Evolutionary conservation across 2,329 filamentous ascomycete species (phyloP).

Genomic region (Fusarium siculi): DNA sequence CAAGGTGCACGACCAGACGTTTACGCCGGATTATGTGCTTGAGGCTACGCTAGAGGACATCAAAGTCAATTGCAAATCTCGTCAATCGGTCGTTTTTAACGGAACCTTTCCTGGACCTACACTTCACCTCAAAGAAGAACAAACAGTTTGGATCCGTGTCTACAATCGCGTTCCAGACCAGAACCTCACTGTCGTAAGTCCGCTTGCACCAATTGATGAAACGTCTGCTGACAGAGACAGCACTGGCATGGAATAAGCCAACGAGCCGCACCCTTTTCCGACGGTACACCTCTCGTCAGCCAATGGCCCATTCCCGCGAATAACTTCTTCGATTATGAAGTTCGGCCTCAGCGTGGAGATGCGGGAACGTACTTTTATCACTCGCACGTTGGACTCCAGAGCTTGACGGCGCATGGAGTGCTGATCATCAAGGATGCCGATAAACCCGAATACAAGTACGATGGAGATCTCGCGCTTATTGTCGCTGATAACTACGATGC

Average conservation of each 20-base stretch:
- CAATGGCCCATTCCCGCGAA: conserved; percentile 73
- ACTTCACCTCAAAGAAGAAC: conserved; percentile 11
- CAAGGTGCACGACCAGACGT: conserved; percentile 9
- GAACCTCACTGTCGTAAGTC: conserved; percentile 32
- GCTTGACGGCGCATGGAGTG: conserved; percentile 65
- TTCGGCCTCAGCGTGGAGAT: conserved; percentile 62
- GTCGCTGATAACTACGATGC: conserved; percentile 68
- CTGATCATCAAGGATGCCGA: conserved; percentile 59
- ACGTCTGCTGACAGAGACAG: conserved; percentile 47
- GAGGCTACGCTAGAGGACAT: conserved; percentile 19
- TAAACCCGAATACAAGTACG: conserved; percentile 69
- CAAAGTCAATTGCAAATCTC: conserved; percentile 14
- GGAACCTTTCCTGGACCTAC: conserved; percentile 20
- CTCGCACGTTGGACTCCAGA: conserved; percentile 73
- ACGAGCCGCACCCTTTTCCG: conserved; percentile 69
- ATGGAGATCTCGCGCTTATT: conserved; percentile 65
- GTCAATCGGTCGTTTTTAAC: conserved; percentile 15
- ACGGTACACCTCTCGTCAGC: conserved; percentile 68
- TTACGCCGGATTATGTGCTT: conserved; percentile 22
- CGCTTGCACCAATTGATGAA: background rate
- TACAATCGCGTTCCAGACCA: conserved; percentile 17
- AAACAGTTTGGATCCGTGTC: conserved; percentile 31
- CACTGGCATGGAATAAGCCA: conserved; percentile 76
- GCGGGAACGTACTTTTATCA: conserved; percentile 76
- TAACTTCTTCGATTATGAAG: conserved; percentile 75